phyloP scores from a whole-genome alignment of 208 protist species.

The Leishmania tropica region DNA sequence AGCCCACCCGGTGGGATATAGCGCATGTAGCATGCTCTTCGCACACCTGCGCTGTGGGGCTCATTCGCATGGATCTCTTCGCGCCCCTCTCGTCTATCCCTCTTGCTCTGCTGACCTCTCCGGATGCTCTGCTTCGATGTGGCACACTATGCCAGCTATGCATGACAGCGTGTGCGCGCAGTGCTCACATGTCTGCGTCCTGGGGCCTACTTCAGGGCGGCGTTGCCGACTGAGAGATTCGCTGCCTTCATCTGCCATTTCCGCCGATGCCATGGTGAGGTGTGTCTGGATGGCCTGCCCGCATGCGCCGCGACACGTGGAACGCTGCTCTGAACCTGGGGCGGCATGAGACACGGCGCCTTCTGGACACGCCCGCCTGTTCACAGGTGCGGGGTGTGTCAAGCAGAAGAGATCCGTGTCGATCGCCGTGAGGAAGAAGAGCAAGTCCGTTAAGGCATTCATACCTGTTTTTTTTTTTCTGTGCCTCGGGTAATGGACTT shows the following conservation, averaged over 20 bases:
- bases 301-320: not conserved
- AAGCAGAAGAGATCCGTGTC: not conserved
- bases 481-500: not conserved
- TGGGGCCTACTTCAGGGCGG: not conserved
- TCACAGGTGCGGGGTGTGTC: not conserved
- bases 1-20: not conserved
- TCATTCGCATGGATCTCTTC: not conserved
- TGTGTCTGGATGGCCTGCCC: not conserved
- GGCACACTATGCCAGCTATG: not conserved
- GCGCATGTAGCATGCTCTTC: not conserved
- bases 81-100: not conserved
- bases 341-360: not conserved
- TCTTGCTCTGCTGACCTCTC: not conserved
- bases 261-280: not conserved
- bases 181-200: not conserved
- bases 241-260: not conserved
- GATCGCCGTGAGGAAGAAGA: not conserved
- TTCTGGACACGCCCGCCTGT: not conserved
- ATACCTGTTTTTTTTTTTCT: not conserved
- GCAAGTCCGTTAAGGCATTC: not conserved
- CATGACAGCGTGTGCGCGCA: not conserved
- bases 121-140: not conserved
- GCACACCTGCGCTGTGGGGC: not conserved
- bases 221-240: not conserved
- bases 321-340: not conserved